Evolutionary conservation across 208 protist species (phyloP).

Genomic region (Polymyxa betae): DNA sequence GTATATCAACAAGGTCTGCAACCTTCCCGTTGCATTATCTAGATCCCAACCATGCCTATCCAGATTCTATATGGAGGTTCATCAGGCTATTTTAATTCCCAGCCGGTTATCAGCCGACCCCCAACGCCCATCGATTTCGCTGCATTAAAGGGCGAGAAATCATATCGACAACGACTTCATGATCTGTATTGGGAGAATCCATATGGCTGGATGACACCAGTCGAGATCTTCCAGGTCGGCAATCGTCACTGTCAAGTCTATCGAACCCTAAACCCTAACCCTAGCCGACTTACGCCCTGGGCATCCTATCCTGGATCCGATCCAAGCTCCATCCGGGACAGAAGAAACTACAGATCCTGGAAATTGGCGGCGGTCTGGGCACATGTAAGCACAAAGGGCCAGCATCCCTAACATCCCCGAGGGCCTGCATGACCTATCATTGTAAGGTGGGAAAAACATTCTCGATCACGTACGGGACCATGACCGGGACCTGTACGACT

Average conservation of each 20-base stretch:
- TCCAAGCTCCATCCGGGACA: neutral
- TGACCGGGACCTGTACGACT: neutral
- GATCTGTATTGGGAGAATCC: neutral
- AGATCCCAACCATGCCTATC: neutral
- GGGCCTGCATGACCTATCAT: neutral
- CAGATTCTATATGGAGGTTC: neutral
- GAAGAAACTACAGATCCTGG: constrained; percentile 6
- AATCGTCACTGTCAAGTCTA: neutral
- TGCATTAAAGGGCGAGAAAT: neutral
- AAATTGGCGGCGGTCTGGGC: neutral
- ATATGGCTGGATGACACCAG: constrained; percentile 6
- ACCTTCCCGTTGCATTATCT: neutral
- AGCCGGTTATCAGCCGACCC: neutral
- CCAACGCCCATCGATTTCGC: neutral
- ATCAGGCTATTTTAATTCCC: neutral
- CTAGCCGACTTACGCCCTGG: neutral
- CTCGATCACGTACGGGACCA: constrained; percentile 7
- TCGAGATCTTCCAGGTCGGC: constrained; percentile 44
- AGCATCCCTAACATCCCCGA: neutral
- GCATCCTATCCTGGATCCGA: neutral
- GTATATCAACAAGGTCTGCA: neutral
- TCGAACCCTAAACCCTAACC: neutral
- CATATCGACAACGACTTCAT: neutral
- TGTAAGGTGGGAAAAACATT: neutral
- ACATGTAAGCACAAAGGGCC: neutral